Evolutionary conservation across 1,139 yeast genomes (phyloP), one percentile per base, ranked within the genome.

Genomic region (Debaryomyces singareniensis): DNA sequence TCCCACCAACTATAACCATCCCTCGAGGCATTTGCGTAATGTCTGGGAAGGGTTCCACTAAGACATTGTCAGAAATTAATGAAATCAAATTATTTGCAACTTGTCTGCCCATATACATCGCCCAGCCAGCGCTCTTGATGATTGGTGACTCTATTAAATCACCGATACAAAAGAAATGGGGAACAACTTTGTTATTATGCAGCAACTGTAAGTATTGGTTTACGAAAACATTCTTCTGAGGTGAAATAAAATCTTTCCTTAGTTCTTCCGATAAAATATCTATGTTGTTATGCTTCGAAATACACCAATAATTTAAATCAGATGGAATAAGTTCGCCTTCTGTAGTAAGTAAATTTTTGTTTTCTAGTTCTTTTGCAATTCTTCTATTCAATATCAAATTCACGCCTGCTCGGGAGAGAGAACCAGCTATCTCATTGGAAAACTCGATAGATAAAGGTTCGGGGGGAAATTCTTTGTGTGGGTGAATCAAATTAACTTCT

Each of bases 61-160:
- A 41, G 27, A 45, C 38, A 12, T 44, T 44, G 15, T 60, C 60
- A 30, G 57, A 45, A 13, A 28, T 24, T 23, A 21, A 18, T 14
- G 22, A 13, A 6, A 23, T 47, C 23, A 65, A 43, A 33, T 66
- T 66, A 36, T 60, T 58, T n/a, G 71, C 69, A 2, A 51, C 59
- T 34, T 53, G 61, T 27, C 68, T 42, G 2, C 71, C 71, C 59
- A 60, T 62, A 38, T 59, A 64, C 46, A 62, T 52, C 4, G 71
- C 71, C 71, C 71, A 66, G 0, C 71, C 71, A 1, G 71, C 71
- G 25, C 65, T 58, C 42, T 66, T 66, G 32, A 66, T 60, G 30
- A 64, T 59, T 15, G 65, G 61, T 15, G 58, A 40, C 24, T 61
- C 67, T 3, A 61, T 65, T 39, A 65, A 48, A 40, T 66, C 71